Evolutionary conservation across 345 rosid genomes (phyloP).

Genomic region (Cardiospermum halicacabum): DNA sequence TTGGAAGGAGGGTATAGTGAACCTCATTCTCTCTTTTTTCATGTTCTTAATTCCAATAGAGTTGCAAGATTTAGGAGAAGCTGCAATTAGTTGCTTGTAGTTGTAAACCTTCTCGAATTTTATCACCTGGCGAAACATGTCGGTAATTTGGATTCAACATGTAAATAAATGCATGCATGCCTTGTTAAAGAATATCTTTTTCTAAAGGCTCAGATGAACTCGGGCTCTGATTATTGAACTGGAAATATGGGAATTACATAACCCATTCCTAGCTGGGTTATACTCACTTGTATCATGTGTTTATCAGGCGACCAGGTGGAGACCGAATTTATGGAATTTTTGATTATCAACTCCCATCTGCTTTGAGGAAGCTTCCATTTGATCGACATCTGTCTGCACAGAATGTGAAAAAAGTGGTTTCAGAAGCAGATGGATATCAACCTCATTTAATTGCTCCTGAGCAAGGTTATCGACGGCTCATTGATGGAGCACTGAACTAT

Average conservation of each 20-base stretch:
- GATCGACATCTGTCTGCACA: slow-evolving; percentile 58
- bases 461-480: slow-evolving; percentile 65
- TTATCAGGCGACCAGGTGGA: slow-evolving; percentile 65
- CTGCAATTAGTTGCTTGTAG: slow-evolving; percentile 1
- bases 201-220: not conserved
- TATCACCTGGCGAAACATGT: not conserved
- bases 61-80: not conserved
- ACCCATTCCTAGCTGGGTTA: not conserved
- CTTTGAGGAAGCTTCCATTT: slow-evolving; percentile 61
- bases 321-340: slow-evolving; percentile 57
- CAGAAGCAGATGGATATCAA: slow-evolving; percentile 73
- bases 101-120: not conserved
- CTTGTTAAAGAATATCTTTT: not conserved
- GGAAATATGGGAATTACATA: not conserved
- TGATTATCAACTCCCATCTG: slow-evolving; percentile 63
- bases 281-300: not conserved
- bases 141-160: not conserved
- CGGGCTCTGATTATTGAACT: not conserved
- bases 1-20: slow-evolving; percentile 66
- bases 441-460: slow-evolving; percentile 72
- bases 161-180: not conserved
- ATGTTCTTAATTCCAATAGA: not conserved
- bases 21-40: not conserved
- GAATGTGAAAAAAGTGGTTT: slow-evolving; percentile 56
- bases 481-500: slow-evolving; percentile 53